phyloP scores from a whole-genome alignment of 2,329 filamentous ascomycete species.

The Magnaporthiopsis incrustans region DNA sequence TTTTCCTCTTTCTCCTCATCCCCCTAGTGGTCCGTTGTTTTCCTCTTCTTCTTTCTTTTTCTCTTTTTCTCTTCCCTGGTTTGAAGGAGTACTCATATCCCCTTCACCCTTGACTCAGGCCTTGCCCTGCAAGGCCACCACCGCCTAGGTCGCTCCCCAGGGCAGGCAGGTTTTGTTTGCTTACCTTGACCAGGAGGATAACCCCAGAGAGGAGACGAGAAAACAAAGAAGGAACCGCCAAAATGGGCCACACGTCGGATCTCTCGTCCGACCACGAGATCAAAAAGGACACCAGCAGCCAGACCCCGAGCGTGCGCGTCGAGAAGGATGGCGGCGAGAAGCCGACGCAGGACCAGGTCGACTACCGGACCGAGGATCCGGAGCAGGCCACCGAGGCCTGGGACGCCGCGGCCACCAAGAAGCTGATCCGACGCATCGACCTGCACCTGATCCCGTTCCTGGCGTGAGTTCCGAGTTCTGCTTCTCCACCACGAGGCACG shows the following conservation, averaged over 20 bases:
- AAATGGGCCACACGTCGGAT: constrained; percentile 5
- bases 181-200: neutral
- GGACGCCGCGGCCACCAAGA: constrained; percentile 4
- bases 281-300: constrained; percentile 1
- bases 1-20: neutral
- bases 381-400: neutral
- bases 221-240: constrained; percentile 1
- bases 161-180: neutral
- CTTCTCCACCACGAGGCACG: too few relatives aligned
- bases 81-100: neutral
- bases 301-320: constrained; percentile 1
- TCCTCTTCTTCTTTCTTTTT: neutral
- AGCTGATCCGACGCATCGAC: constrained; percentile 8
- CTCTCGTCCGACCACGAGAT: constrained; percentile 5
- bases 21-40: neutral
- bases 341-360: constrained; percentile 3
- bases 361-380: constrained; percentile 2
- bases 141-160: neutral
- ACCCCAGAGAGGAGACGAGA: neutral
- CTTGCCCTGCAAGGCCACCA: too few relatives aligned
- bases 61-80: neutral
- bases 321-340: constrained; percentile 4
- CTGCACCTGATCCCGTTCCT: constrained; percentile 9
- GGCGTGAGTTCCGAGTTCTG: neutral
- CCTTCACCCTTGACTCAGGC: neutral